Evolutionary conservation across 2,329 filamentous ascomycete genomes (phyloP), one percentile per base, ranked within the genome.

Genomic region (Myriangium duriaei): DNA sequence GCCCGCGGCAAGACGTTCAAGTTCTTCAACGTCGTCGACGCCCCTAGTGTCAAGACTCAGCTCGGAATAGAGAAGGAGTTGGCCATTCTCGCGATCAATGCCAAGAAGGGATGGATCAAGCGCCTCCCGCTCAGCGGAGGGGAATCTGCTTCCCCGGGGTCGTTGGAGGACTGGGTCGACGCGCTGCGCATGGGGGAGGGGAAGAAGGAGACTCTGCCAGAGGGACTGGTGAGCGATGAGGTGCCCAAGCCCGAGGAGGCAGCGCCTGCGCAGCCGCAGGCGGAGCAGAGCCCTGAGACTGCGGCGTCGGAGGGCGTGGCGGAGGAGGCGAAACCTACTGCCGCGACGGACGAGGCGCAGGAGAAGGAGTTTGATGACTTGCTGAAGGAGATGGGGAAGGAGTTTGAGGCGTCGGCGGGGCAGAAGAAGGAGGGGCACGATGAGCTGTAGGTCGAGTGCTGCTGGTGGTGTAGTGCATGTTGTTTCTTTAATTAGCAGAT

Each of bases 181-280:
- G 71, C 74, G n/a, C 85, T 96, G 45, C 78, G 85, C 26, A 71
- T 98, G 68, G 84, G 87, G 37, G 88, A 96, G 54, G 81, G 84
- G 2, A 63, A 71, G 42, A 95, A 88, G 68, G 70, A 76, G 51
- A 82, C 74, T 49, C 54, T 87, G 11, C 69, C 67, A 29, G 72
- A 79, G 42, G 52, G 52, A 4, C 32, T 68, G 24, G 45, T 68
- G 7, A 49, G 54, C 4, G 29, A 32, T 9, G 12, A 16, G 17
- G 18, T 28, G 15, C 12, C 36, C 21, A n/a, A 37, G 40, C 33
- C 39, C 55, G 26, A 53, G 55, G 51, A 48, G 21, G 21, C 21
- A 7, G 37, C 35, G 14, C 37, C 32, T 14, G n/a, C 35, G 4
- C 29, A 21, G 18, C 32, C 35, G 14, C 14, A 14, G 16, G 36